A percentile compares a stretch with the other conserved stretches of the same genome.
phyloP scores from a whole-genome alignment of 805 yeast species.

The Ogataea pini region DNA sequence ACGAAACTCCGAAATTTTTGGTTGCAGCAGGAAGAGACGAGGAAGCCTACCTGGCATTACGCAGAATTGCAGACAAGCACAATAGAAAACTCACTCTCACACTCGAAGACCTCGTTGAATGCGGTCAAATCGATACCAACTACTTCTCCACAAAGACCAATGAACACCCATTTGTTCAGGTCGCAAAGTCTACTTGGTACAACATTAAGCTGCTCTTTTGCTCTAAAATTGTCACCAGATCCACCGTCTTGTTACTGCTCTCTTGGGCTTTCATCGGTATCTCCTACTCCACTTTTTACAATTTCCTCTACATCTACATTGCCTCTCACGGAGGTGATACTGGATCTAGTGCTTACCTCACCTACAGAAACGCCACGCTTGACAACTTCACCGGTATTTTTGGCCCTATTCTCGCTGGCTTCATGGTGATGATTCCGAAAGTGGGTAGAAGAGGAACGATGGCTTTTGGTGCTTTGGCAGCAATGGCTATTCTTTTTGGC shows the following conservation, averaged over 20 bases:
- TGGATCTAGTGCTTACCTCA: constrained; percentile 39
- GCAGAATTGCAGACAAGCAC: constrained; percentile 49
- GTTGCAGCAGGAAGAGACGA: constrained; percentile 53
- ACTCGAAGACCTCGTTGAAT: constrained; percentile 44
- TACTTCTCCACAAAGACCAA: constrained; percentile 25
- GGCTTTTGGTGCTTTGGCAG: constrained; percentile 49
- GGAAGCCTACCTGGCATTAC: constrained; percentile 45
- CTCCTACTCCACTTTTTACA: constrained; percentile 57
- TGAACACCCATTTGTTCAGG: constrained; percentile 29
- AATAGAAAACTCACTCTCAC: constrained; percentile 43
- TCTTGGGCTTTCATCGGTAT: constrained; percentile 62
- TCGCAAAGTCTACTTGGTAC: constrained; percentile 32
- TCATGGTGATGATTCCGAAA: constrained; percentile 31
- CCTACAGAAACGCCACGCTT: constrained; percentile 50
- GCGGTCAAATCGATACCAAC: constrained; percentile 43
- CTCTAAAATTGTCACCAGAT: constrained; percentile 42
- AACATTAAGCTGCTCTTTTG: constrained; percentile 51
- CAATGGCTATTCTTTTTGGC: constrained; percentile 61
- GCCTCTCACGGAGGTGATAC: constrained; percentile 51
- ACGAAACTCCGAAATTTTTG: constrained; percentile 58
- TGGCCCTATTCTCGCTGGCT: constrained; percentile 57
- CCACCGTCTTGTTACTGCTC: constrained; percentile 45
- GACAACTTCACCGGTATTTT: constrained; percentile 48
- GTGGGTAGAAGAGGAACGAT: constrained; percentile 62
- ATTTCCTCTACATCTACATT: constrained; percentile 54